Base-by-base conservation (phyloP, 2,329 filamentous ascomycete genomes). In the Xylaria sp. region DNA sequence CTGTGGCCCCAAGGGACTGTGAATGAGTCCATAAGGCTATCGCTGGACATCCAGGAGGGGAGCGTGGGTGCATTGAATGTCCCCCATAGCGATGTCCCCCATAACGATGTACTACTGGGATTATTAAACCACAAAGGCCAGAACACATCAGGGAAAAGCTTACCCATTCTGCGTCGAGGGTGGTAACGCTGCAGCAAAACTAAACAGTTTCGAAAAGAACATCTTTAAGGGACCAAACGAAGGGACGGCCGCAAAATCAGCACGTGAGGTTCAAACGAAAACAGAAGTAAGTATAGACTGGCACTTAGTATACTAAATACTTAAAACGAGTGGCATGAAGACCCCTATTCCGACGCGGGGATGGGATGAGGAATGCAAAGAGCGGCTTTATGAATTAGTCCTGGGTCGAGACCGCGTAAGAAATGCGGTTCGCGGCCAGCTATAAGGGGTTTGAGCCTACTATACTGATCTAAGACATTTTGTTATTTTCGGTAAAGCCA, bases 1-100 rank as follows among this genome's bases (percentile, higher is more conserved):
- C 80, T 76, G 4, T 73, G 74, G 31, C 85, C 86, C 87, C 87
- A 89, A 1, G 87, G 87, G 58, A 68, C 54, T 1, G 86, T 86
- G 58, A 67, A 33, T 11, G 48, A 66, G 13, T 51, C 65, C 26
- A 64, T 59, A 33, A 63, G 67, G 42, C 70, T 68, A 44, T 68
- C 59, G 11, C 63, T 63, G 13, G 67, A 42, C n/a, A 77, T 69
- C 74, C 75, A 78, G 7, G 64, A 53, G 9, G 80, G 79, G n/a
- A 81, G 75, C 0, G 65, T 69, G 11, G 77, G 76, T 1, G 74
- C 75, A 9, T 71, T n/a, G 1, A 81, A 51, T 7, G 77, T 79
- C n/a, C 80, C 80, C 77, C 76, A 80, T 65, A 67, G 20, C 6
- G 77, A 79, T 59, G 73, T 73, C 23, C 23, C 80, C 77, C 76